Conservation (phyloP, 257 asterid genomes). For the Mentha longifolia region DNA sequence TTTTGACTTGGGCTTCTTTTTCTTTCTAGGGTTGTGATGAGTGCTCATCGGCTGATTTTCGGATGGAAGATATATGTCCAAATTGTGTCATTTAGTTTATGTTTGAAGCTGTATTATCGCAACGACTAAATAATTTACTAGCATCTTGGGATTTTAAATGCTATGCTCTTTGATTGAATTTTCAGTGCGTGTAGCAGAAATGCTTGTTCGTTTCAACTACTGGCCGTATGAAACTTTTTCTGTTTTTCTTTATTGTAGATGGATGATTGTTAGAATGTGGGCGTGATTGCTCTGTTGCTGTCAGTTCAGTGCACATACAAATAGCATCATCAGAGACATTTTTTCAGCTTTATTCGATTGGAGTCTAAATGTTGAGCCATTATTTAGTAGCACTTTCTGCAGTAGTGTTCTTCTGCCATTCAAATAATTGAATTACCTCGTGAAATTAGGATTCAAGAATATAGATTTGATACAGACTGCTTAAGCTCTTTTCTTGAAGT, state of each 20-base stretch:
- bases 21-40: slow-evolving; percentile 66
- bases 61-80: slow-evolving; percentile 47
- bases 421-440: not conserved
- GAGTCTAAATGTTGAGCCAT: slow-evolving; percentile 9
- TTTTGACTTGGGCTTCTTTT: slow-evolving; percentile 46
- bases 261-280: slow-evolving; percentile 56
- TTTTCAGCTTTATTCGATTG: slow-evolving; percentile 24
- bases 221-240: slow-evolving; percentile 17
- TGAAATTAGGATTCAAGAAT: slow-evolving; percentile 12
- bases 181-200: slow-evolving; percentile 14
- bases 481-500: too few relatives aligned
- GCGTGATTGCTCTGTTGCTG: slow-evolving; percentile 48
- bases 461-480: not conserved
- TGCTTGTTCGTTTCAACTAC: slow-evolving; percentile 16
- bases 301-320: slow-evolving; percentile 31
- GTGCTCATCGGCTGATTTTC: slow-evolving; percentile 47
- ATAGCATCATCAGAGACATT: slow-evolving; percentile 20
- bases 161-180: slow-evolving; percentile 16
- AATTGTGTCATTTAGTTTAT: slow-evolving; percentile 27
- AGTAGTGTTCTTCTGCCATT: not conserved
- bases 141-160: slow-evolving; percentile 15
- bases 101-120: slow-evolving; percentile 30
- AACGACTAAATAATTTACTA: slow-evolving; percentile 17
- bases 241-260: slow-evolving; percentile 46
- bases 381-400: slow-evolving; percentile 8